phyloP scores from a whole-genome alignment of 2,329 filamentous ascomycete genomes.

The Myriangium duriaei region DNA sequence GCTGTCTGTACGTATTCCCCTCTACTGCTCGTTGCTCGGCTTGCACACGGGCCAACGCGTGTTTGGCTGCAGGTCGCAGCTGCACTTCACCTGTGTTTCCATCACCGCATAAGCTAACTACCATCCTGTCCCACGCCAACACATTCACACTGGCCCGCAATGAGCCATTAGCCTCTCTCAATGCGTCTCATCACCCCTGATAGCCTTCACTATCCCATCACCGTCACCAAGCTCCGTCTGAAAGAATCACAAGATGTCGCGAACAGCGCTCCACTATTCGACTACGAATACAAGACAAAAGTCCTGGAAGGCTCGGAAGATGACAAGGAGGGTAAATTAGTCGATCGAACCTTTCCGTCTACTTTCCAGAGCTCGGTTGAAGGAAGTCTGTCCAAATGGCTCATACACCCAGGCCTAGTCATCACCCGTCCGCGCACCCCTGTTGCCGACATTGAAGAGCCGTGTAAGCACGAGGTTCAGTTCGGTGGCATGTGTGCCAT shows the following conservation, averaged over 20 bases:
- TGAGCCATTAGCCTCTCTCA: slow-evolving; percentile 12
- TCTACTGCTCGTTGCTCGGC: too few relatives aligned
- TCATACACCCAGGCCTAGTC: slow-evolving; percentile 52
- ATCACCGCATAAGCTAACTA: too few relatives aligned
- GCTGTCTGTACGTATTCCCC: too few relatives aligned
- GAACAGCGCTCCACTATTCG: slow-evolving; percentile 66
- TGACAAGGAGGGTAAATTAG: slow-evolving; percentile 53
- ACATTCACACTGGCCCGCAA: not conserved
- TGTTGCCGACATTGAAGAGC: slow-evolving; percentile 71
- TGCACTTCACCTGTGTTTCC: too few relatives aligned
- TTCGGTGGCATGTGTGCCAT: slow-evolving; percentile 81
- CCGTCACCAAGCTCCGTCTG: slow-evolving; percentile 73
- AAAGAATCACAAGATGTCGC: slow-evolving; percentile 60
- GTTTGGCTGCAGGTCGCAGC: too few relatives aligned
- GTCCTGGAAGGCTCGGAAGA: slow-evolving; percentile 57
- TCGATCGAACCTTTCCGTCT: slow-evolving; percentile 58
- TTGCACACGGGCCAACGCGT: too few relatives aligned
- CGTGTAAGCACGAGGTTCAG: slow-evolving; percentile 82
- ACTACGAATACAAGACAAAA: slow-evolving; percentile 74
- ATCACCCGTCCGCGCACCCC: slow-evolving; percentile 41
- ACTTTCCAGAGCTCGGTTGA: slow-evolving; percentile 77
- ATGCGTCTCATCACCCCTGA: slow-evolving; percentile 39
- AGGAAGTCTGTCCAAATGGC: slow-evolving; percentile 67
- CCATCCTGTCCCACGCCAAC: too few relatives aligned
- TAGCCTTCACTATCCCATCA: slow-evolving; percentile 79